These are phyloP conservation scores for Sugiyamaella neomexicana DNA, from an alignment of 1,139 yeast genomes.

Conservation along the genomic window DNA sequence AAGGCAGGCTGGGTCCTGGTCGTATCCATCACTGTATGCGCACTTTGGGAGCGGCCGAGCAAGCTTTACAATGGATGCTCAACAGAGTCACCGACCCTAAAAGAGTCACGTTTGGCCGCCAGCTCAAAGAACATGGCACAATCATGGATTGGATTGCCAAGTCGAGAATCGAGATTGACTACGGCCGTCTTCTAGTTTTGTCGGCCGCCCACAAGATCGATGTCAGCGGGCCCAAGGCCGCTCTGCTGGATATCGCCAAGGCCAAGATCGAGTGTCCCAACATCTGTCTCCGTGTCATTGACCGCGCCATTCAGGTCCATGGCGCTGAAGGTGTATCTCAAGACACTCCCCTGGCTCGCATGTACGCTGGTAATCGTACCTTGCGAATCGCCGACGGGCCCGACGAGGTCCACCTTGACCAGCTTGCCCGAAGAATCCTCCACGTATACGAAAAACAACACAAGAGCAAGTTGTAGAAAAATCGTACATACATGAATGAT, in stretches of 20 bases:
- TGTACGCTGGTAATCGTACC: constrained; percentile 59
- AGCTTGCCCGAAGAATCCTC: constrained; percentile 54
- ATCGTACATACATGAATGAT: too few relatives aligned
- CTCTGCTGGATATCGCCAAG: constrained; percentile 62
- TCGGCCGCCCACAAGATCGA: constrained; percentile 69
- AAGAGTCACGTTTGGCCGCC: constrained; percentile 58
- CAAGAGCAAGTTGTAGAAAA: constrained; percentile 7
- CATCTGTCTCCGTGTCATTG: constrained; percentile 54
- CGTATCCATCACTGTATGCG: constrained; percentile 77
- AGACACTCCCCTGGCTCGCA: constrained; percentile 60
- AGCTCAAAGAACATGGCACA: constrained; percentile 55
- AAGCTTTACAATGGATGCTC: constrained; percentile 54
- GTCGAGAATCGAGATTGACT: constrained; percentile 57
- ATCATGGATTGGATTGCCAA: constrained; percentile 57
- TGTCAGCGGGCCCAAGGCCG: constrained; percentile 54
- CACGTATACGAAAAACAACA: constrained; percentile 9
- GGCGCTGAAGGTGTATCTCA: constrained; percentile 71
- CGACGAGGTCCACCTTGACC: constrained; percentile 68
- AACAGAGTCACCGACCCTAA: constrained; percentile 52
- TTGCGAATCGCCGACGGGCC: constrained; percentile 75
- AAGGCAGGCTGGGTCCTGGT: constrained; percentile 71
- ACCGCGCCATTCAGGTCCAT: constrained; percentile 67
- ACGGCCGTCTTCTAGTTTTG: constrained; percentile 58
- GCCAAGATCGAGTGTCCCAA: constrained; percentile 70
- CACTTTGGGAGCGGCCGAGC: constrained; percentile 65